A percentile compares a stretch with the other conserved stretches of the same genome.
phyloP scores from a whole-genome alignment of 371 early-diverging fungal genomes.

The Mortierella polycephala region DNA sequence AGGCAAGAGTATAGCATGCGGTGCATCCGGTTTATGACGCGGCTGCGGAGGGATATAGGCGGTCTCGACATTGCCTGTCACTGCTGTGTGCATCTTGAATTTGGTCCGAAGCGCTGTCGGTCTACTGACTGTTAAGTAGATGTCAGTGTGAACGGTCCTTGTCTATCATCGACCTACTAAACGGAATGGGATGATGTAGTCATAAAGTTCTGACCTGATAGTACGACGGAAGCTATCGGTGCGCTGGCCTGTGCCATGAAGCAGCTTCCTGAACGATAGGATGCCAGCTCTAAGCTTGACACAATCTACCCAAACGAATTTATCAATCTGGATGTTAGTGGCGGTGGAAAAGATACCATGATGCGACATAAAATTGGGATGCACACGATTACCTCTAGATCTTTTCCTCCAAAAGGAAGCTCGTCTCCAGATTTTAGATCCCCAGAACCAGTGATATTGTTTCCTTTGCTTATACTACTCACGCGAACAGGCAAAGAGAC shows the following conservation, averaged over 20 bases:
- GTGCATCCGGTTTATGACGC: constrained; percentile 29
- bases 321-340: too few species aligned
- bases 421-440: constrained; percentile 41
- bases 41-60: constrained; percentile 13
- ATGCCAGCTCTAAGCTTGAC: constrained; percentile 11
- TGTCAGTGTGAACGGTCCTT: not conserved
- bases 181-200: not conserved
- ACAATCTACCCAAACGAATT: constrained; percentile 1
- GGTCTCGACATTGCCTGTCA: constrained; percentile 4
- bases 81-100: constrained; percentile 21
- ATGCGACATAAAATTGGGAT: not conserved
- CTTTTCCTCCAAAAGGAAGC: constrained; percentile 56
- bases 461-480: constrained; percentile 36
- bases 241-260: constrained; percentile 17
- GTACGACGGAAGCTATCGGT: not conserved
- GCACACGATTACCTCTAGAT: constrained; percentile 56
- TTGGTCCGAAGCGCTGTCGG: not conserved
- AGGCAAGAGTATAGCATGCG: constrained; percentile 24
- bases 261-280: constrained; percentile 31
- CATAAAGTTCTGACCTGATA: not conserved
- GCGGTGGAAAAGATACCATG: too few species aligned
- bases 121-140: not conserved
- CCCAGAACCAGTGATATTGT: constrained; percentile 8
- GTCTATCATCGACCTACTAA: not conserved
- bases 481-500: not conserved